These are phyloP conservation scores for Ceratocystis colombiana DNA, from an alignment of 2,329 filamentous ascomycete species.

Conservation along the genomic window DNA sequence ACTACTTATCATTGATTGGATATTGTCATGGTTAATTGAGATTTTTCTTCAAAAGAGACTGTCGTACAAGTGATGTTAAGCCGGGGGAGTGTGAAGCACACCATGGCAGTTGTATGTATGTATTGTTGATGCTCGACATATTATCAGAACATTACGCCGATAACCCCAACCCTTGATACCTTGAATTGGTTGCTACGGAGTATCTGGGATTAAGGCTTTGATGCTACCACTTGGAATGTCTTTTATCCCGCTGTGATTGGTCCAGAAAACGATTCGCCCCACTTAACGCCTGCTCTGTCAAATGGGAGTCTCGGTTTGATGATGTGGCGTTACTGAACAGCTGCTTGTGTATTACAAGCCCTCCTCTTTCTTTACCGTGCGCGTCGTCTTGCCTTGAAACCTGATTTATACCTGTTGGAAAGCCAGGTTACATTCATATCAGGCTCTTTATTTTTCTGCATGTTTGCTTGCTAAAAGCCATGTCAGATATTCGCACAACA, in stretches of 20 bases:
- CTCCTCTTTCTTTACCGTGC: not conserved
- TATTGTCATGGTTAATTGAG: not conserved
- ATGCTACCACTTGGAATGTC: not conserved
- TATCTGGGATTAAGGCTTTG: not conserved
- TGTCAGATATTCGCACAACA: not conserved
- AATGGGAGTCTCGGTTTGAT: not conserved
- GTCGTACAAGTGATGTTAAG: no score
- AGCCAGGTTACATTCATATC: not conserved
- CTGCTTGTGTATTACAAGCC: not conserved
- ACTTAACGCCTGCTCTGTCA: not conserved
- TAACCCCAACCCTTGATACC: not conserved
- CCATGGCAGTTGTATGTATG: no score
- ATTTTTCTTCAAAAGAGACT: no score
- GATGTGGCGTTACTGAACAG: conserved; percentile 9
- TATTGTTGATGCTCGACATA: no score
- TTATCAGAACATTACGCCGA: not conserved
- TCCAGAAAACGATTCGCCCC: not conserved
- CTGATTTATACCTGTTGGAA: not conserved
- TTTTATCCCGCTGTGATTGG: not conserved
- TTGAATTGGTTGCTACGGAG: not conserved
- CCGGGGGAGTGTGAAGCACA: no score
- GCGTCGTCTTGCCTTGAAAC: not conserved
- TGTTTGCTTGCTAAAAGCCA: not conserved
- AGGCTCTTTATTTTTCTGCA: no score
- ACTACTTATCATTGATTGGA: not conserved